Conservation (phyloP, 108 stramenopile genomes). For the Nitzschia sp. region DNA sequence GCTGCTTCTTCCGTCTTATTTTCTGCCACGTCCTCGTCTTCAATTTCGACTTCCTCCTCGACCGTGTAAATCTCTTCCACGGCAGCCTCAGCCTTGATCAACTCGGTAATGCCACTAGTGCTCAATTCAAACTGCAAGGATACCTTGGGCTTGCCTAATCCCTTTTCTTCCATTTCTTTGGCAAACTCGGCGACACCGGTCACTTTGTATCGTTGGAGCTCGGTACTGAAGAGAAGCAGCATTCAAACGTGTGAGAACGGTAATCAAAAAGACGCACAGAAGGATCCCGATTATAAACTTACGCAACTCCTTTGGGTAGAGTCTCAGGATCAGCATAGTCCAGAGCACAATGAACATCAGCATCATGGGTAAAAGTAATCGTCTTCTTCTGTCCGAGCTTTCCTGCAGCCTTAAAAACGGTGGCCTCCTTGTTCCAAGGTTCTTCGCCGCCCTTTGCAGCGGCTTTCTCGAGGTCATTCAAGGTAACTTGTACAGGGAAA, state of each 20-base stretch:
- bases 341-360: slow-evolving; percentile 83
- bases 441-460: slow-evolving; percentile 49
- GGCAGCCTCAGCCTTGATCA: slow-evolving; percentile 93
- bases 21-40: slow-evolving; percentile 66
- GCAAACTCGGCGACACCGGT: slow-evolving; percentile 91
- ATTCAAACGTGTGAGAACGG: slow-evolving; percentile 5
- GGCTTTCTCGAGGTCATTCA: slow-evolving; percentile 53
- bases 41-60: slow-evolving; percentile 82
- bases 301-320: slow-evolving; percentile 74
- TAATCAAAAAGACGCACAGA: neutral
- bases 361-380: slow-evolving; percentile 93
- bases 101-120: slow-evolving; percentile 79
- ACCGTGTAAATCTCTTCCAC: slow-evolving; percentile 89
- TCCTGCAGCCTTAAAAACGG: slow-evolving; percentile 84
- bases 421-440: slow-evolving; percentile 86
- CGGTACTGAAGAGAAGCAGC: slow-evolving; percentile 6
- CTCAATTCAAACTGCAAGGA: slow-evolving; percentile 93
- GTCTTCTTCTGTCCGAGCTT: slow-evolving; percentile 92
- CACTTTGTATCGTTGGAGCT: slow-evolving; percentile 81
- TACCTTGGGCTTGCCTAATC: slow-evolving; percentile 92
- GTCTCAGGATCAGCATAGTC: slow-evolving; percentile 75
- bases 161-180: slow-evolving; percentile 91
- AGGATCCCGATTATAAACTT: neutral
- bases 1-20: slow-evolving; percentile 35
- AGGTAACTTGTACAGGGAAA: slow-evolving; percentile 78